Evolutionary conservation across 2,329 filamentous ascomycete species (phyloP), one percentile per base, ranked within the genome.

Genomic region (Aquanectria penicillioides): DNA sequence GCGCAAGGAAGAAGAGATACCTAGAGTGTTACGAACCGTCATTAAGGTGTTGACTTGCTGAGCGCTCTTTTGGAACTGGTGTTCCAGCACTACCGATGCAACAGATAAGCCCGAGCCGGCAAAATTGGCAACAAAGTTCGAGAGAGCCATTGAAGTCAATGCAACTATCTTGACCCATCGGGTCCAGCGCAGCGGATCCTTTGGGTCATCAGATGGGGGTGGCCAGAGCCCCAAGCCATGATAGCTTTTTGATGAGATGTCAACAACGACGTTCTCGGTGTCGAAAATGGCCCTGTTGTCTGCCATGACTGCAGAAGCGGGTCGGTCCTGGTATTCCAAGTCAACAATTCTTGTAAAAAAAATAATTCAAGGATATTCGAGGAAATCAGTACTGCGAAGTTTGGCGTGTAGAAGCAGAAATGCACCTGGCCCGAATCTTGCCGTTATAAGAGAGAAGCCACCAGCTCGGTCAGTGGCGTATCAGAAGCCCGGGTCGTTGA

Each of bases 81-180:
- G 37, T 36, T 51, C 26, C 4, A 41, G 12, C 6, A 51, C 5
- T 26, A 51, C 48, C 5, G 28, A 20, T n/a, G 48, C 48, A n/a
- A 51, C 36, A 4, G 36, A 41, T 4, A 41, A 38, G 5, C 48
- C 34, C 2, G 48, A 29, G 5, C 48, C 48, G 6, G 48, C 36
- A 33, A 51, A 51, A 13, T 51, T 51, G 8, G 48, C 48, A 8
- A 33, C 48, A 33, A 51, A 51, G 25, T 51, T 51, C 18, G 29
- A 37, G 10, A 41, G 41, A 20, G 48, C 48, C 17, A 51, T 26
- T 5, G 48, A 31, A 10, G 41, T 15, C 26, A 51, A 28, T 12
- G 48, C 48, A 7, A 41, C 18, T 3, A 51, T 33, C 18, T 51
- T 51, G 17, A 41, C 6, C 26, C 34, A 41, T 41, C 26, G 36